Percentiles rank a stretch among this genome's conserved stretches.
phyloP scores from a whole-genome alignment of 768 basidiomycete genomes.

The Psilocybe tampanensis region DNA sequence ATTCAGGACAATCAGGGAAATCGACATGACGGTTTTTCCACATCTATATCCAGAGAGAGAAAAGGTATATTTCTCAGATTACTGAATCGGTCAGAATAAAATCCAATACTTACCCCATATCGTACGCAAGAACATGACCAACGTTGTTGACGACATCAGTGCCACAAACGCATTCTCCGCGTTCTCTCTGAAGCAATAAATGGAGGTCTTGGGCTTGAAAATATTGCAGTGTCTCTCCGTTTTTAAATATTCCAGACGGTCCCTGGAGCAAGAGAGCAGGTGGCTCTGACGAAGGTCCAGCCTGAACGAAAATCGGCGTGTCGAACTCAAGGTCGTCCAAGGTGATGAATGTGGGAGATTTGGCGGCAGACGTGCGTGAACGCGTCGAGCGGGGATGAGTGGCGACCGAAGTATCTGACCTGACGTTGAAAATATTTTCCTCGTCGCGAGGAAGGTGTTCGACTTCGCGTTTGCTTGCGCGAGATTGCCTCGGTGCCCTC shows the following conservation, averaged over 20 bases:
- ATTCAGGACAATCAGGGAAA: slow-evolving; percentile 1
- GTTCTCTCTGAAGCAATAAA: slow-evolving; percentile 8
- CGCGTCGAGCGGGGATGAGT: background rate
- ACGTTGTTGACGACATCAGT: slow-evolving; percentile 9
- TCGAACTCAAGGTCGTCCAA: background rate
- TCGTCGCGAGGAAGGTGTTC: background rate
- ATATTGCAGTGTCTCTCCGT: slow-evolving; percentile 5
- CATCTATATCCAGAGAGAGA: background rate
- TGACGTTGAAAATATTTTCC: background rate
- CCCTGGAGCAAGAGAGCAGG: background rate
- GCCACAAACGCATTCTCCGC: slow-evolving; percentile 15
- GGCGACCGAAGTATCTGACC: too few relatives aligned
- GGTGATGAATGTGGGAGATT: background rate
- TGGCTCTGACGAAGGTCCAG: background rate
- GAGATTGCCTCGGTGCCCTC: background rate
- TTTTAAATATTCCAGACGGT: background rate
- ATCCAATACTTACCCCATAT: slow-evolving; percentile 11
- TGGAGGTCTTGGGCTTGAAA: slow-evolving; percentile 12
- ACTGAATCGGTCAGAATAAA: too few relatives aligned
- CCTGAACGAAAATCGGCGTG: background rate
- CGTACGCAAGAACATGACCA: slow-evolving; percentile 15
- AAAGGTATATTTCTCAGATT: background rate
- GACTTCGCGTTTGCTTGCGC: background rate
- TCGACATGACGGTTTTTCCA: slow-evolving; percentile 6
- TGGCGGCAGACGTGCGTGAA: too few relatives aligned